A percentile compares a stretch with the other conserved stretches of the same genome.
Evolutionary conservation across 164 flowering plant species (phyloP).

Genomic region (Brasenia schreberi): DNA sequence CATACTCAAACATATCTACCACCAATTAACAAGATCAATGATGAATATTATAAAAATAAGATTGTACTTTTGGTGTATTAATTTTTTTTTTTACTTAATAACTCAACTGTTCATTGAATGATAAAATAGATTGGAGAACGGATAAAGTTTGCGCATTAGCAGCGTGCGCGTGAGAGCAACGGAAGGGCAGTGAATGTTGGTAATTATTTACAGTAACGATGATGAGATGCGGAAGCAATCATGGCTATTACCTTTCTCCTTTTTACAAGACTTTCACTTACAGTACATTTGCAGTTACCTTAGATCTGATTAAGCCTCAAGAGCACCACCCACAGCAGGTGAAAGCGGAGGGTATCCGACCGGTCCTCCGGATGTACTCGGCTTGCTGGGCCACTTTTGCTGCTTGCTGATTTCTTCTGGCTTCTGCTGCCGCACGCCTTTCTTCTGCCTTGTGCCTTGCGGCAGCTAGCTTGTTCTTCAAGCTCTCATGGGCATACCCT

Average conservation of each 20-base stretch:
- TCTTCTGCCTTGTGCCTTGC: constrained; percentile 67
- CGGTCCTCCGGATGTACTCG: constrained; percentile 68
- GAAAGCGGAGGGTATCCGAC: constrained; percentile 53
- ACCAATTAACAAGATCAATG: no score
- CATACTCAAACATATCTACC: no score
- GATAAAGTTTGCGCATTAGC: no score
- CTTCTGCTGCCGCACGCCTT: constrained; percentile 64
- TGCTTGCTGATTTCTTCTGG: constrained; percentile 47
- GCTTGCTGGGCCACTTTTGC: constrained; percentile 64
- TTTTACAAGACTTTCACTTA: not conserved
- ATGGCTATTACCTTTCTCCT: not conserved
- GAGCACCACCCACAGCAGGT: constrained; percentile 48
- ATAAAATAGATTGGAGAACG: no score
- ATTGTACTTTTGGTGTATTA: no score
- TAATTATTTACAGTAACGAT: no score
- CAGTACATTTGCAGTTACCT: not conserved
- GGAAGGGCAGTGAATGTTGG: no score
- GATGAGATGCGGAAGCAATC: not conserved
- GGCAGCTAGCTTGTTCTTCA: constrained; percentile 63
- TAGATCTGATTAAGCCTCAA: constrained; percentile 8
- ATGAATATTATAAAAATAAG: no score
- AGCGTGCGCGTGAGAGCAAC: no score
- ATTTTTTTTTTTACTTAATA: no score
- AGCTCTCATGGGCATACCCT: constrained; percentile 50
- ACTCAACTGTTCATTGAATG: no score